Base-by-base conservation (phyloP, 2,329 filamentous ascomycete genomes). In the Ophiosphaerella korrae region DNA sequence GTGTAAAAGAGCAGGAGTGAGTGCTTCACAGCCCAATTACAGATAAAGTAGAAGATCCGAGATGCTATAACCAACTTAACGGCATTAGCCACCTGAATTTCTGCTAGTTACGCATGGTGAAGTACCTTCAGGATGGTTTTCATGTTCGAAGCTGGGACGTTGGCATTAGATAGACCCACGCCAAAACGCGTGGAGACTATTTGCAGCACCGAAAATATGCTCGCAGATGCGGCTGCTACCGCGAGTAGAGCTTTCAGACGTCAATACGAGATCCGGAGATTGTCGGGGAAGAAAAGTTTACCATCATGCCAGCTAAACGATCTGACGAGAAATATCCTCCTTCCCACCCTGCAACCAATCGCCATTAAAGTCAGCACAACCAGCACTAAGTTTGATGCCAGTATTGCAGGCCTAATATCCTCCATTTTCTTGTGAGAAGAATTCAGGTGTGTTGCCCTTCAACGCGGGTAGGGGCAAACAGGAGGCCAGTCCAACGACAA, bases 1-100 rank as follows among this genome's bases (percentile, higher is more conserved):
- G 70, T 56, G 53, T 77, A 77, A 59, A 77, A 68, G 48, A 74
- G 58, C 7, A 76, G 64, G 7, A 76, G 63, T 0, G 73, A 73
- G 36, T 75, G 63, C 57, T 76, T 75, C 52, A 76, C 65, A 39
- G 66, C 70, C 67, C 73, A 75, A 47, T 76, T 74, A 45, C 72
- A 73, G 37, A 62, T 49, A 51, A 74, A 74, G 58, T 77, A 77
- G 55, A 75, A 74, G 16, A 68, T 52, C 14, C 59, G 55, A 5
- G 65, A 58, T 9, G 56, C 70, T 60, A 62, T 62, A 44, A 53
- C 43, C 21, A 65, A 36, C 58, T 66, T 16, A 11, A 2, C 2
- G 3, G 12, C 5, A 14, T 37, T 32, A 35, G 7, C 26, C 11
- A 26, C 21, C n/a, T 9, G 14, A 1, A 9, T 39, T 23, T n/a